These are phyloP conservation scores for Hypoxylon sp. DNA, from an alignment of 2,329 filamentous ascomycete genomes.

Conservation along the genomic window DNA sequence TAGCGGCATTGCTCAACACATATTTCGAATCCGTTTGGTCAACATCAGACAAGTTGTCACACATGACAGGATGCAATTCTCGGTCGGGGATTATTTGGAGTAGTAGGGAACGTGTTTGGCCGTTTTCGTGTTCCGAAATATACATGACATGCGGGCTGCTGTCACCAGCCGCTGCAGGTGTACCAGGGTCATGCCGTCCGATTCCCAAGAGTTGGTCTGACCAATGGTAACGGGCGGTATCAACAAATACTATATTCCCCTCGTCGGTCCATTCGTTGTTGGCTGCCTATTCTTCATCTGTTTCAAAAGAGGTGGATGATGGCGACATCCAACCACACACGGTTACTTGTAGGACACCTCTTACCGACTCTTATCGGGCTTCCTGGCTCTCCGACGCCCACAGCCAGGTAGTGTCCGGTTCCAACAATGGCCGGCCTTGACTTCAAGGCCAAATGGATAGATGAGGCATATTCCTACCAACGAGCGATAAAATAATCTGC, in stretches of 20 bases:
- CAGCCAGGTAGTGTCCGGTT: background rate
- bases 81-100: background rate
- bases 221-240: background rate
- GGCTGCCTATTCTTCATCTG: background rate
- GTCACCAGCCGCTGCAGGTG: background rate
- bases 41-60: constrained; percentile 4
- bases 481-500: background rate
- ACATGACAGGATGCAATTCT: constrained; percentile 8
- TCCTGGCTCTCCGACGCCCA: background rate
- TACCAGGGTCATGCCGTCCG: background rate
- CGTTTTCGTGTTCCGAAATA: constrained; percentile 28
- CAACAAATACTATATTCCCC: background rate
- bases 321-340: background rate
- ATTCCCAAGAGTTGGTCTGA: background rate
- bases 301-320: background rate
- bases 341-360: background rate
- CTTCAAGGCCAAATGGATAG: background rate
- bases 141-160: background rate
- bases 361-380: background rate
- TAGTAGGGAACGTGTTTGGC: background rate
- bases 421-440: background rate
- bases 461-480: background rate
- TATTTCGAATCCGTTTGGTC: constrained; percentile 12
- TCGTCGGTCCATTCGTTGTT: background rate
- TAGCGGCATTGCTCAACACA: constrained; percentile 6